Evolutionary conservation across 2,329 filamentous ascomycete genomes (phyloP), one percentile per base, ranked within the genome.

Genomic region (Corniculantispora saksenae): DNA sequence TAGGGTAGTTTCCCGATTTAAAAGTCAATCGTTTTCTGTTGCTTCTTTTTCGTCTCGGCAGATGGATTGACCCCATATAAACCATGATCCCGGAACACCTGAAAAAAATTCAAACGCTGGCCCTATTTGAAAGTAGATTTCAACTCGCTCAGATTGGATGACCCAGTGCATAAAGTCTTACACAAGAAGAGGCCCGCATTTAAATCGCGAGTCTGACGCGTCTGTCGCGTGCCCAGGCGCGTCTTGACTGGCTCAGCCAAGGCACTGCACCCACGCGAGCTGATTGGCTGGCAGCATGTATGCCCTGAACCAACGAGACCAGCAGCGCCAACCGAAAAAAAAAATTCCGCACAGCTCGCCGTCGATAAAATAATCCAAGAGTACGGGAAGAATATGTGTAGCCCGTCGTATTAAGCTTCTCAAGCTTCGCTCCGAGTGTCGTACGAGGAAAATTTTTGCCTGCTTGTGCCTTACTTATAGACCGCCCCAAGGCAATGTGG

Each of bases 171-270:
- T 43, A 13, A 19, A 29, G 8, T 8, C 38, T 35, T 6, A 17
- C 9, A 27, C 12, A 10, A 43, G 40, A 21, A 7, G 29, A n/a
- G 23, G 12, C 60, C 60, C 53, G 54, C 53, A 32, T 63, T n/a
- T 25, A 56, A 50, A 63, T 50, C 61, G 43, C 61, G 61, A 63
- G 27, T 43, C 51, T 57, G 53, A 63, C 61, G 53, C 61, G 61
- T 29, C 21, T 63, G 29, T 50, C 61, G 61, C 61, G 61, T 63
- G 29, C 50, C 43, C n/a, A 40, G 21, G 53, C 60, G 50, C 60
- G 60, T 62, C 32, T 32, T 10, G 5, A 32, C 32, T 32, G 10
- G 32, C 35, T 61, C 48, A 13, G 25, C 35, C 47, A 43, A 13
- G 13, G 35, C 13, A 15, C 38, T 13, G 38, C 8, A 7, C 17